Conservation (phyloP, 257 asterid species). For the Nicotiana tabacum region DNA sequence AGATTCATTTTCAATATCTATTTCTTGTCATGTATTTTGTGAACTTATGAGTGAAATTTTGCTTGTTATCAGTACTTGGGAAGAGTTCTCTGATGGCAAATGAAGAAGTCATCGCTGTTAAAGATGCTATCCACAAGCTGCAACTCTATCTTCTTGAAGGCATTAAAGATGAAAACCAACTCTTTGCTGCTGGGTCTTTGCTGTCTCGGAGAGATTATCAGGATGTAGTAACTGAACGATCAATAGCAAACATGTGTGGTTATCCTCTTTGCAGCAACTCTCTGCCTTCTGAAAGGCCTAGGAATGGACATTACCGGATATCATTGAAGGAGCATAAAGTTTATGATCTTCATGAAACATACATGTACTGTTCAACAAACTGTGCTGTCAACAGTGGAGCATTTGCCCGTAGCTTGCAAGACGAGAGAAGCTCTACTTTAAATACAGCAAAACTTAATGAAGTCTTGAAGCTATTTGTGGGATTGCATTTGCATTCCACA, state of each 20-base stretch:
- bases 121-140: slow-evolving; percentile 74
- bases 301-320: slow-evolving; percentile 76
- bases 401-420: slow-evolving; percentile 53
- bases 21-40: background rate
- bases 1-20: background rate
- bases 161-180: slow-evolving; percentile 51
- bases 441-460: slow-evolving; percentile 51
- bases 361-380: slow-evolving; percentile 68
- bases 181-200: slow-evolving; percentile 62
- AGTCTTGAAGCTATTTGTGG: slow-evolving; percentile 48
- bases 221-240: slow-evolving; percentile 86
- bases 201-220: slow-evolving; percentile 59
- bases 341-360: slow-evolving; percentile 85
- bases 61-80: background rate
- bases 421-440: slow-evolving; percentile 56
- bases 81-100: slow-evolving; percentile 36
- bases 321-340: slow-evolving; percentile 87
- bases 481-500: slow-evolving; percentile 32
- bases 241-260: slow-evolving; percentile 63
- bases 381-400: slow-evolving; percentile 75
- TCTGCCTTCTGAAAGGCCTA: slow-evolving; percentile 56
- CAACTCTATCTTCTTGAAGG: slow-evolving; percentile 81
- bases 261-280: slow-evolving; percentile 69
- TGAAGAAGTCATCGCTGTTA: slow-evolving; percentile 35
- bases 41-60: background rate